Evolutionary conservation across 2,329 filamentous ascomycete genomes (phyloP), one percentile per base, ranked within the genome.

Genomic region (Seiridium cupressi): DNA sequence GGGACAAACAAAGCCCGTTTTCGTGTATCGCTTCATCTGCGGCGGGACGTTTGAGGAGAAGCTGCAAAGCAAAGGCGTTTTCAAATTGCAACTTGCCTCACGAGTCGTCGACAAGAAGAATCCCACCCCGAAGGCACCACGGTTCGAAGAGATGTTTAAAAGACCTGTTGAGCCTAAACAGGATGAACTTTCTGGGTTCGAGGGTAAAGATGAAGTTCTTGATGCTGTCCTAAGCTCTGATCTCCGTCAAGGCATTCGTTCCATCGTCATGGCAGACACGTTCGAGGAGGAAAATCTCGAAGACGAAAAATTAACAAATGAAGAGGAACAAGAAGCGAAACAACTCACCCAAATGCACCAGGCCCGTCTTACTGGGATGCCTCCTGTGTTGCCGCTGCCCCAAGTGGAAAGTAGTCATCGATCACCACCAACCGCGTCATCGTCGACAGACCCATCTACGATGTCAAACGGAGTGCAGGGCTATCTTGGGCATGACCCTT

Each of bases 71-170:
- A 87, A 85, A 62, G 82, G 88, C 1, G 79, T 96, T 1, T 96
- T 93, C 82, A 97, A 97, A 73, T 88, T 82, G 38, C 91, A 95
- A 70, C 80, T 97, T 49, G 86, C 91, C 3, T 86, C 84, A 44
- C 86, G 91, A 11, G 90, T 96, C 1, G 89, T 97, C 3, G 93
- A 97, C 74, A 88, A 92, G 70, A 92, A 90, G 74, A 92, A 91
- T 55, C 87, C 89, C 0, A 75, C 87, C n/a, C 86, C 89, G 6
- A 85, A 81, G 72, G 87, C 90, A 0, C 80, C 81, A 26, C 84
- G 83, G 56, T 78, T 81, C 1, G 69, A 73, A 1, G 80, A 86
- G 1, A 86, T 88, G 66, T 78, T 92, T n/a, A 83, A 82, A 42
- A 75, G 79, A 46, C 86, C 90, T 0, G 80, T 78, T 57, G 70